These are phyloP conservation scores for Lonicera japonica DNA, from an alignment of 129 eudicot species.

Conservation along the genomic window DNA sequence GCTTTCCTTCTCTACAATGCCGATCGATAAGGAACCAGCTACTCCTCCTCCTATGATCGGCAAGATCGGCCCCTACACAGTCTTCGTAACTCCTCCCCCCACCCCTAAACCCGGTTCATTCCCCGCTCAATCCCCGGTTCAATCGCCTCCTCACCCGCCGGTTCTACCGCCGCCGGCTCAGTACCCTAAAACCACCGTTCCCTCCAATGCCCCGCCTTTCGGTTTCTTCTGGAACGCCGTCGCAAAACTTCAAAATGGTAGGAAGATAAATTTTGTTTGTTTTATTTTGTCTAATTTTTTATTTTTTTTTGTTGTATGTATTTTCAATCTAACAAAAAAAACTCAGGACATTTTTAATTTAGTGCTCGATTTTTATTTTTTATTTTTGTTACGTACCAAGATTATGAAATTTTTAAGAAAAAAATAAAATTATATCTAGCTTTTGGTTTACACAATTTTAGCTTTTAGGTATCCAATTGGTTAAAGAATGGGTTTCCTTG, in stretches of 20 bases:
- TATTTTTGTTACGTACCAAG: too few relatives aligned
- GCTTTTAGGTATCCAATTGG: neutral
- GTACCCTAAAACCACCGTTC: conserved; percentile 23
- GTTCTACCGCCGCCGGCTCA: conserved; percentile 52
- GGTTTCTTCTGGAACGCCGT: conserved; percentile 79
- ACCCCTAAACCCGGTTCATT: conserved; percentile 36
- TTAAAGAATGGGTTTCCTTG: too few relatives aligned
- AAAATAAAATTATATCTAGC: too few relatives aligned
- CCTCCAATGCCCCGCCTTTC: conserved; percentile 36
- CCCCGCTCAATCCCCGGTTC: conserved; percentile 19
- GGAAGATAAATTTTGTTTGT: neutral
- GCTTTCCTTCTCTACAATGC: conserved; percentile 31
- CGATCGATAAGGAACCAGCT: conserved; percentile 40
- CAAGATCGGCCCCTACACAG: conserved; percentile 96
- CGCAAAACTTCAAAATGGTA: conserved; percentile 81
- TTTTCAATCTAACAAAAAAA: too few relatives aligned
- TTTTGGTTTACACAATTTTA: neutral
- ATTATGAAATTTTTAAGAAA: too few relatives aligned
- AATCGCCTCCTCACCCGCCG: conserved; percentile 20
- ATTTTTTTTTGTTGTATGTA: neutral
- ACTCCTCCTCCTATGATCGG: conserved; percentile 84
- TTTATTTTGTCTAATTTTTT: conserved; percentile 8
- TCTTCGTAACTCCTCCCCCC: conserved; percentile 74
- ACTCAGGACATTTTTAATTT: too few relatives aligned
- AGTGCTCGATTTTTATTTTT: too few relatives aligned